Conservation (phyloP, 305 asterid genomes). For the Plantago rigida region DNA sequence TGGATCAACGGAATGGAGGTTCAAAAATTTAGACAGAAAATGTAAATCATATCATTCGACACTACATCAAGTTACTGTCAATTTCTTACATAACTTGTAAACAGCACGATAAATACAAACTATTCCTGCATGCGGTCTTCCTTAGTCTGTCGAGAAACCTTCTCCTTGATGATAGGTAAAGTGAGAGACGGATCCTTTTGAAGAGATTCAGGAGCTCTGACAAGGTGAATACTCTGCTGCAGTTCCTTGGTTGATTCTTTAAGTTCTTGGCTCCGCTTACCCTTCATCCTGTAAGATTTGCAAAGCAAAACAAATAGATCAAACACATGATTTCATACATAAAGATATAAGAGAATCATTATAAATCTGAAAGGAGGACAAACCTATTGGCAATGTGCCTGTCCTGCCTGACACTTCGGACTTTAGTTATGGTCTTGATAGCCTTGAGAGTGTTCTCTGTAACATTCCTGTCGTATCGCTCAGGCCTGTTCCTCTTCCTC, state of each 20-base stretch:
- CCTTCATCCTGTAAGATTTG: conserved; percentile 46
- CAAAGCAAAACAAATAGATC: not conserved
- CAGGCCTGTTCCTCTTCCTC: conserved; percentile 80
- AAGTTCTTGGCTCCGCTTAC: conserved; percentile 39
- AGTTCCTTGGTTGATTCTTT: conserved; percentile 39
- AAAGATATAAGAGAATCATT: not conserved
- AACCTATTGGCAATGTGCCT: conserved; percentile 55
- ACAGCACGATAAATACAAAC: no score
- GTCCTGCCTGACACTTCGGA: conserved; percentile 56
- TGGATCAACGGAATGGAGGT: no score
- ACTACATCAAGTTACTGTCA: no score
- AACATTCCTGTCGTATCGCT: conserved; percentile 70
- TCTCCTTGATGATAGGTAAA: no score
- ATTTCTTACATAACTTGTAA: no score
- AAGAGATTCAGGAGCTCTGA: not conserved
- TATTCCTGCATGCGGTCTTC: no score
- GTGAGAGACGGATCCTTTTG: not conserved
- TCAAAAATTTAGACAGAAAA: no score
- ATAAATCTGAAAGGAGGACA: conserved; percentile 14
- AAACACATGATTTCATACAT: conserved; percentile 1
- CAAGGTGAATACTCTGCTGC: not conserved
- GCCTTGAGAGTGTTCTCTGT: conserved; percentile 63
- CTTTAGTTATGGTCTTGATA: conserved; percentile 70
- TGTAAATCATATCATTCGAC: no score
- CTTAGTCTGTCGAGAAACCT: no score